These are phyloP conservation scores for Chlamydomonas reinhardtii DNA, from an alignment of 163 green algal genomes.

Conservation along the genomic window DNA sequence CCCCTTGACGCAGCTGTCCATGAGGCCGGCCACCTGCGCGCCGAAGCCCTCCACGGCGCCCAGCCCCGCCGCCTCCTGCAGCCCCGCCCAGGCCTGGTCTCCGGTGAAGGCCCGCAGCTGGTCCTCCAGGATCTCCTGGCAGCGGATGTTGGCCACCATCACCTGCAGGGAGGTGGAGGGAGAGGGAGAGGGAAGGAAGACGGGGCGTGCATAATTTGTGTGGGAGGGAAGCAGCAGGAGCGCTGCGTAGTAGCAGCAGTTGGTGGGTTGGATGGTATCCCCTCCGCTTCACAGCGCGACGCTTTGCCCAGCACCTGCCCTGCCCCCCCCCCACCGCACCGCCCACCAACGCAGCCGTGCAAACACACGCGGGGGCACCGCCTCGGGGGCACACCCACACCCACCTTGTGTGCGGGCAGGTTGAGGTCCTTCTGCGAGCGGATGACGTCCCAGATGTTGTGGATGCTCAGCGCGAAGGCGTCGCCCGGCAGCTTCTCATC, in stretches of 20 bases:
- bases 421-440: conserved; percentile 96
- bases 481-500: conserved; percentile 85
- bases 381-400: too few species aligned
- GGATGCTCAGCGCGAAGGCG: conserved; percentile 82
- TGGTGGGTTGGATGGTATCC: too few species aligned
- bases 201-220: background rate
- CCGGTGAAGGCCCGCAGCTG: conserved; percentile 74
- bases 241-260: too few species aligned
- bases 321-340: too few species aligned
- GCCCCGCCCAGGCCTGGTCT: conserved; percentile 75
- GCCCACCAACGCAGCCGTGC: too few species aligned
- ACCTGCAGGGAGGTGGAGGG: conserved; percentile 63
- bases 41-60: conserved; percentile 82
- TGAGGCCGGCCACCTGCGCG: conserved; percentile 59
- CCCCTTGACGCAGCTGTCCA: conserved; percentile 84
- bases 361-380: too few species aligned
- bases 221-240: background rate
- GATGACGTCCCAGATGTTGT: conserved; percentile 94
- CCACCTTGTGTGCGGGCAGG: conserved; percentile 96
- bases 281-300: too few species aligned
- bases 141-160: conserved; percentile 98
- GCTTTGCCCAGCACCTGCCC: too few species aligned
- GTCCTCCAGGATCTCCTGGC: conserved; percentile 87
- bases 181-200: background rate
- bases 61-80: conserved; percentile 54